A percentile compares a stretch with the other conserved stretches of the same genome.
Evolutionary conservation across 495 filamentous ascomycete genomes (phyloP).

Genomic region (Penicillium simplicissimum): DNA sequence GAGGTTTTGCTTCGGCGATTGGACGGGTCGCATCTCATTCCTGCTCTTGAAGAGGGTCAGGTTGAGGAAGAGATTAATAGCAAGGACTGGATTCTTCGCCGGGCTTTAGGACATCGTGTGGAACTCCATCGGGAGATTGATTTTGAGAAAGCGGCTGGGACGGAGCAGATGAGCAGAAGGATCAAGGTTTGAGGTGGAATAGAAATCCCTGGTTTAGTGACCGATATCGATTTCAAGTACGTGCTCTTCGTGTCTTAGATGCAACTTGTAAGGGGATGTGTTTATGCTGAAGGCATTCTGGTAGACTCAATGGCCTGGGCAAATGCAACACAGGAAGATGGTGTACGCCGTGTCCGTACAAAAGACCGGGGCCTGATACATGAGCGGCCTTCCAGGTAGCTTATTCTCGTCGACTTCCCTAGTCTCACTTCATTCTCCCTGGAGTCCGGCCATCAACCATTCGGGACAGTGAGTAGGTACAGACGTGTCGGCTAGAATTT

Average conservation of each 20-base stretch:
- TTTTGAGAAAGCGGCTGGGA: conserved; percentile 41
- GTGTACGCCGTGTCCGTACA: too few relatives aligned
- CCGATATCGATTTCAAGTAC: not conserved
- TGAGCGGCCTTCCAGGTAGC: not conserved
- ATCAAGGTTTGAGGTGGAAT: conserved; percentile 26
- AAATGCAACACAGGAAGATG: too few relatives aligned
- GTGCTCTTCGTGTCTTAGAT: not conserved
- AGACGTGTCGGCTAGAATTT: too few relatives aligned
- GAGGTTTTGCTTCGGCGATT: conserved; percentile 50
- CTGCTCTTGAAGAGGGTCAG: conserved; percentile 35
- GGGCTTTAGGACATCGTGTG: conserved; percentile 41
- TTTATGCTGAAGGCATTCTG: too few relatives aligned
- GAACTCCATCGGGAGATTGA: conserved; percentile 34
- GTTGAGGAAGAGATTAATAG: conserved; percentile 44
- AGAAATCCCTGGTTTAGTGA: not conserved
- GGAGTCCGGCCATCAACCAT: not conserved
- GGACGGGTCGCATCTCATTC: conserved; percentile 36
- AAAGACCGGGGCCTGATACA: too few relatives aligned
- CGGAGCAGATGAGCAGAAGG: conserved; percentile 43
- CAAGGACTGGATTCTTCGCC: conserved; percentile 51
- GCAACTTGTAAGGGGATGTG: not conserved
- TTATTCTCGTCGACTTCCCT: not conserved
- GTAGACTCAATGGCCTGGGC: too few relatives aligned
- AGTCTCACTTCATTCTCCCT: not conserved
- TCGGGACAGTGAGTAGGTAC: not conserved